phyloP scores from a whole-genome alignment of 345 rosid species.

The Citrus medica region DNA sequence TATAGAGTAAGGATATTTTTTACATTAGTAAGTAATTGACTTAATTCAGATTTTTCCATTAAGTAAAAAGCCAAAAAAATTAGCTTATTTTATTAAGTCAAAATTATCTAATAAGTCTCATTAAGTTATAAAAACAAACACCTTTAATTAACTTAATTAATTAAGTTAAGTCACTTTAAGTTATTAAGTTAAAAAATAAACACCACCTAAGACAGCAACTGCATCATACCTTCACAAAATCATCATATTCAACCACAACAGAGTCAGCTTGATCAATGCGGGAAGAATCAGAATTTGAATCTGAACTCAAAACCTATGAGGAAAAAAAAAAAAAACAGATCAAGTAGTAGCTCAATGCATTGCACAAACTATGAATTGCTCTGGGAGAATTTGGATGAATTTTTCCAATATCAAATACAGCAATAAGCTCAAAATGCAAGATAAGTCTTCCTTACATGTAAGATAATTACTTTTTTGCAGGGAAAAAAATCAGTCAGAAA shows the following conservation, averaged over 20 bases:
- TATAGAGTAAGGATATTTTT: no score
- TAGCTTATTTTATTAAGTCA: no score
- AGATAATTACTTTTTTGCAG: background rate
- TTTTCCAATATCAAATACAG: background rate
- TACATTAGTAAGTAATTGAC: no score
- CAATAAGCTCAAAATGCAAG: constrained; percentile 5
- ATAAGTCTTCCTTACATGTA: background rate
- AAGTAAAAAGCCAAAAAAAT: no score
- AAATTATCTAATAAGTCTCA: no score
- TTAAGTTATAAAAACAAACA: no score
- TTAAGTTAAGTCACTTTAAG: no score
- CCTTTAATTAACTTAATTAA: no score
- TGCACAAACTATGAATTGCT: background rate
- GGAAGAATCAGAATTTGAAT: constrained; percentile 34
- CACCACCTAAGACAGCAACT: background rate
- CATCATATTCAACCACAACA: constrained; percentile 61
- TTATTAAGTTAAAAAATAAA: no score
- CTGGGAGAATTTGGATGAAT: background rate
- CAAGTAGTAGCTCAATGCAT: constrained; percentile 1
- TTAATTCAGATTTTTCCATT: no score
- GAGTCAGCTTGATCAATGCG: constrained; percentile 46
- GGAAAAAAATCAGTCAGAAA: background rate
- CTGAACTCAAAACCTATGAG: constrained; percentile 50
- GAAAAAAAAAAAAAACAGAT: background rate
- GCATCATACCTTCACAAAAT: constrained; percentile 73